These are phyloP conservation scores for Strobilomyces echinocephalus DNA, from an alignment of 768 basidiomycete genomes.

Conservation along the genomic window DNA sequence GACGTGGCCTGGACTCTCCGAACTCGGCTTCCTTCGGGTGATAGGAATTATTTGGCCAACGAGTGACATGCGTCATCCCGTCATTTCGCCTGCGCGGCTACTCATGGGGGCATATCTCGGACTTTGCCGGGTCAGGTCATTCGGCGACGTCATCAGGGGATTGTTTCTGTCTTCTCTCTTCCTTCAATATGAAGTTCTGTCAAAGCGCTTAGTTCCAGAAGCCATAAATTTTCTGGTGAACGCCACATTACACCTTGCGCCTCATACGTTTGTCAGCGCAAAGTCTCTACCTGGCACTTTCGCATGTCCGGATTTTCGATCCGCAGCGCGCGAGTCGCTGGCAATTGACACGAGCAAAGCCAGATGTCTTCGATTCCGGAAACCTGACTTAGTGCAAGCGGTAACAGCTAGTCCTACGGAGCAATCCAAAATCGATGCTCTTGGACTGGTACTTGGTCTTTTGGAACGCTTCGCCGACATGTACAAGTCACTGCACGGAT, in stretches of 20 bases:
- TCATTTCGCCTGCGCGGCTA: slow-evolving; percentile 79
- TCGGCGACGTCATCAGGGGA: slow-evolving; percentile 76
- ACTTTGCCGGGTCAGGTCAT: slow-evolving; percentile 70
- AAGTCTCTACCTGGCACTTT: slow-evolving; percentile 62
- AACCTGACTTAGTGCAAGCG: slow-evolving; percentile 46
- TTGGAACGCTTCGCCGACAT: slow-evolving; percentile 65
- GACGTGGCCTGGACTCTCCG: slow-evolving; percentile 86
- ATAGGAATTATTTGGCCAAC: slow-evolving; percentile 87
- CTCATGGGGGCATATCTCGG: slow-evolving; percentile 91
- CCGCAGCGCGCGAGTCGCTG: slow-evolving; percentile 39
- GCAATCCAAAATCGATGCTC: slow-evolving; percentile 70
- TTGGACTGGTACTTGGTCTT: slow-evolving; percentile 59
- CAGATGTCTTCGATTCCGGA: slow-evolving; percentile 35
- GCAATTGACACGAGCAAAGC: slow-evolving; percentile 39
- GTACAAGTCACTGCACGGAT: slow-evolving; percentile 75
- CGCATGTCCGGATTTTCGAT: slow-evolving; percentile 64
- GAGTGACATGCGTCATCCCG: slow-evolving; percentile 88
- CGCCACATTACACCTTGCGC: slow-evolving; percentile 67
- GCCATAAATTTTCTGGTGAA: slow-evolving; percentile 77
- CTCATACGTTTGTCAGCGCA: slow-evolving; percentile 46
- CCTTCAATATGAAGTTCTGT: slow-evolving; percentile 77
- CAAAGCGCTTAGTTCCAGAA: slow-evolving; percentile 87
- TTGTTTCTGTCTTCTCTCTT: slow-evolving; percentile 85
- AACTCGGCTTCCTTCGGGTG: slow-evolving; percentile 75
- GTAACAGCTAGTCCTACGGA: slow-evolving; percentile 36